Conservation (phyloP, 768 basidiomycete genomes). For the Boletus subcaerulescens region DNA sequence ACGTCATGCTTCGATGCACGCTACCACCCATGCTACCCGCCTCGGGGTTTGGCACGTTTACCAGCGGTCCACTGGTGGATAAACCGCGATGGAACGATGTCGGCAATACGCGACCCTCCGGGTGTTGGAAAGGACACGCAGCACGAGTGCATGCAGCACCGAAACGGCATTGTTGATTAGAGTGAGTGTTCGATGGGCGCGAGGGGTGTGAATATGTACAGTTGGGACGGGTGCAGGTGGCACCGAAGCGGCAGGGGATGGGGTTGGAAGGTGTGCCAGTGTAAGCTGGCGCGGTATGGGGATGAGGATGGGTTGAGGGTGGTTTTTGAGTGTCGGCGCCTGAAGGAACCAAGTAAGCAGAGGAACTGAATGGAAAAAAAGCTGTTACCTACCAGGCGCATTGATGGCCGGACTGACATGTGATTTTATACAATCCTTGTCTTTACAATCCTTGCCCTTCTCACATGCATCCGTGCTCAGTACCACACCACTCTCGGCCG, state of each 20-base stretch:
- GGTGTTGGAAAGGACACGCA: conserved; percentile 89
- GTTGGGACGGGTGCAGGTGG: conserved; percentile 62
- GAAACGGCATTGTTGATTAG: conserved; percentile 69
- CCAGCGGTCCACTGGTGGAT: conserved; percentile 54
- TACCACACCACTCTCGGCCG: conserved; percentile 91
- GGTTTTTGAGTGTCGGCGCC: conserved; percentile 33
- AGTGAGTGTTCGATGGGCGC: conserved; percentile 37
- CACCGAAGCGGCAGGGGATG: conserved; percentile 66
- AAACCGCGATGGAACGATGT: conserved; percentile 79
- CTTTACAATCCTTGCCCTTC: conserved; percentile 82
- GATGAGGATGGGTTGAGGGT: conserved; percentile 37
- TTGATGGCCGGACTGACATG: conserved; percentile 87
- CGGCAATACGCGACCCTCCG: conserved; percentile 79
- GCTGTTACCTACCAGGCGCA: conserved; percentile 46
- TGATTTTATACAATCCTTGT: conserved; percentile 89
- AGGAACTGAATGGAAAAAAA: background rate
- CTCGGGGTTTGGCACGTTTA: conserved; percentile 60
- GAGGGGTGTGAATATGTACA: conserved; percentile 71
- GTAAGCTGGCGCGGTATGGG: conserved; percentile 30
- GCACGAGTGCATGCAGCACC: conserved; percentile 83
- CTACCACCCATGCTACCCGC: conserved; percentile 67
- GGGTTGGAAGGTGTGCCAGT: conserved; percentile 25
- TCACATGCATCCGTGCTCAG: conserved; percentile 93
- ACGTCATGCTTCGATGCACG: conserved; percentile 67
- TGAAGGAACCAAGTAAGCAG: conserved; percentile 16